Conservation (phyloP, 2,329 filamentous ascomycete genomes). For the Cercospora nicotianae region DNA sequence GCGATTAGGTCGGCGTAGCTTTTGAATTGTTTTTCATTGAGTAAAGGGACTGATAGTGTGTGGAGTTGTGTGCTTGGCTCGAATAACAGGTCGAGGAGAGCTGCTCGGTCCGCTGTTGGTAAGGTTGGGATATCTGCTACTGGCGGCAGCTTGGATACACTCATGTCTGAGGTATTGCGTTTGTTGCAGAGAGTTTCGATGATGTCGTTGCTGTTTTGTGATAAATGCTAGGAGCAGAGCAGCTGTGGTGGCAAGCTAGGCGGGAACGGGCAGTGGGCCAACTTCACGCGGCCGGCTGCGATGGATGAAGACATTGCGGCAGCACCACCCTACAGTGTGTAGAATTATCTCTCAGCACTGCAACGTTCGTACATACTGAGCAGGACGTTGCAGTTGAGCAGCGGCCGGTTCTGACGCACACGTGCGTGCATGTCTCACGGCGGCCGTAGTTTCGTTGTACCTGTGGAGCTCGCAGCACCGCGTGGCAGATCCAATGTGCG, state of each 20-base stretch:
- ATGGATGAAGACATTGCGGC: neutral
- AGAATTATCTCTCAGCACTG: neutral
- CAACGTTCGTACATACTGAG: neutral
- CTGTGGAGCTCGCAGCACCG: neutral
- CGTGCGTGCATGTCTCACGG: neutral
- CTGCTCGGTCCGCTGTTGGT: constrained; percentile 55
- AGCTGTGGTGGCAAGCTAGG: neutral
- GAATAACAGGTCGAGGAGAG: constrained; percentile 75
- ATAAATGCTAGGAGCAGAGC: neutral
- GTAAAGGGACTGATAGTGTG: constrained; percentile 65
- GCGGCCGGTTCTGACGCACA: neutral
- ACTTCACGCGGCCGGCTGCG: constrained; percentile 3
- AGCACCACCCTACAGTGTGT: neutral
- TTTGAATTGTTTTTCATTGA: constrained; percentile 60
- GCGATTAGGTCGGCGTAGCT: constrained; percentile 71
- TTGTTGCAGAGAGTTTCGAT: neutral
- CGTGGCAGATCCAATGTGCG: neutral
- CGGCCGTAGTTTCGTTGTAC: neutral
- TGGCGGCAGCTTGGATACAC: constrained; percentile 53
- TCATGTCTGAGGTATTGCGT: neutral
- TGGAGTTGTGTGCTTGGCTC: constrained; percentile 78
- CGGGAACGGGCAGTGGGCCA: neutral
- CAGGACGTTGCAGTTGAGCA: neutral
- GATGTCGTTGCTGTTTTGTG: neutral
- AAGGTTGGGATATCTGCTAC: constrained; percentile 58